Conservation (phyloP, 2,329 filamentous ascomycete species). For the Pseudocercospora fuligena region DNA sequence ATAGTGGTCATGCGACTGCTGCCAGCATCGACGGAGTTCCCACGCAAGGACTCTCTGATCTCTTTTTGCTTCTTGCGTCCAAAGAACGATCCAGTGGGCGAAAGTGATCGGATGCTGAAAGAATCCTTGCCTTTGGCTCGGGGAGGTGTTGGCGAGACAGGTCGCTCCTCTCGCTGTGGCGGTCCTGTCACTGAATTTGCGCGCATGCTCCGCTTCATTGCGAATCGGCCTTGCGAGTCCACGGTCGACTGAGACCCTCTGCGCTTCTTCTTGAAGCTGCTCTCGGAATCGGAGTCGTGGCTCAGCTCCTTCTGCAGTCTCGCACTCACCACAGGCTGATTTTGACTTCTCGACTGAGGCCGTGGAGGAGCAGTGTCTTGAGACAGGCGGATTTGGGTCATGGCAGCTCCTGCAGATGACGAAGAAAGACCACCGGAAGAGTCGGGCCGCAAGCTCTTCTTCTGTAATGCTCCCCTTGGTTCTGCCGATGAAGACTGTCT, state of each 20-base stretch:
- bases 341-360: conserved; percentile 10
- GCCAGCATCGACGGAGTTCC: conserved; percentile 31
- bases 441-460: conserved; percentile 30
- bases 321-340: conserved; percentile 25
- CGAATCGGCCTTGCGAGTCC: conserved; percentile 55
- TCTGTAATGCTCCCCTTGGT: conserved; percentile 17
- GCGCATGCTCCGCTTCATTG: conserved; percentile 78
- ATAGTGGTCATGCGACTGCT: conserved; percentile 29
- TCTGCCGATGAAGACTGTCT: conserved; percentile 29
- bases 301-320: conserved; percentile 38
- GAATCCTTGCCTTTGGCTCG: conserved; percentile 34
- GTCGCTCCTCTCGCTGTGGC: conserved; percentile 39
- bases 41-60: conserved; percentile 35
- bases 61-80: conserved; percentile 36
- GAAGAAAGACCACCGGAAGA: conserved; percentile 22
- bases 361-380: conserved; percentile 21
- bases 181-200: conserved; percentile 47
- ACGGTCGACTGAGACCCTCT: conserved; percentile 37
- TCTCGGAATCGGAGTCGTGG: conserved; percentile 58
- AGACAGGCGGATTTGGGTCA: conserved; percentile 15
- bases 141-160: conserved; percentile 46
- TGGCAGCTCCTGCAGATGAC: conserved; percentile 30
- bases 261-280: conserved; percentile 75
- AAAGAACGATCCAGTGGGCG: conserved; percentile 65
- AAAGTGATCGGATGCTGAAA: conserved; percentile 71